Percentiles rank a stretch among this genome's conserved stretches.
Evolutionary conservation across 2,329 filamentous ascomycete species (phyloP).

Genomic region (Ophiostoma sp.): DNA sequence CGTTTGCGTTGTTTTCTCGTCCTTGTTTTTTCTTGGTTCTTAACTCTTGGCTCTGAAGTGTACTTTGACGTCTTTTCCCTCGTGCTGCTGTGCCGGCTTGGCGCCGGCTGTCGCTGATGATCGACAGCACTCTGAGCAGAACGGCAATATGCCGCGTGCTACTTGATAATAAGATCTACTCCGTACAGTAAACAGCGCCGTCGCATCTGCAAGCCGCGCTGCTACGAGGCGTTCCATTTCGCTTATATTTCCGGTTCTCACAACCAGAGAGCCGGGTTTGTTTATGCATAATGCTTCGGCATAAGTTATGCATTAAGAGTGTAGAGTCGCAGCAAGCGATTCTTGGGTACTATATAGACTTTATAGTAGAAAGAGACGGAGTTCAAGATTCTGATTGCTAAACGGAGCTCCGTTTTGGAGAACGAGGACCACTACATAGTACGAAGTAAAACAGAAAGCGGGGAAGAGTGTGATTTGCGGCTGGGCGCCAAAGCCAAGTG

Average conservation of each 20-base stretch:
- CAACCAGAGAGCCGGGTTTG: neutral
- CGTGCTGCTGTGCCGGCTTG: neutral
- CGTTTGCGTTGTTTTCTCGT: neutral
- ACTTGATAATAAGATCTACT: too few relatives aligned
- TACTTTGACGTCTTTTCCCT: neutral
- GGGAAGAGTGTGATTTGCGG: neutral
- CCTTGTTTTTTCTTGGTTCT: neutral
- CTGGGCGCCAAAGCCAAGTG: constrained; percentile 1
- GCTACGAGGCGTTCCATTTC: neutral
- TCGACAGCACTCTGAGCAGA: neutral
- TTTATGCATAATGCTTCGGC: neutral
- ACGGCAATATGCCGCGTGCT: neutral
- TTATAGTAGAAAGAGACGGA: too few relatives aligned
- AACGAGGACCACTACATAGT: neutral
- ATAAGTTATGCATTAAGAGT: neutral
- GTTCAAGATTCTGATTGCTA: neutral
- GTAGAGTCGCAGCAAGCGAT: neutral
- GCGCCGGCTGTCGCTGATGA: neutral
- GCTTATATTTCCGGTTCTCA: constrained; percentile 5
- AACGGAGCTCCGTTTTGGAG: neutral
- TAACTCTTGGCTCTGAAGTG: too few relatives aligned
- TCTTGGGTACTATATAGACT: too few relatives aligned
- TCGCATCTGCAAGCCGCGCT: neutral
- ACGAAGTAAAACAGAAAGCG: neutral
- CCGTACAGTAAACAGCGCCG: too few relatives aligned